phyloP scores from a whole-genome alignment of 2,329 filamentous ascomycete species.

The Aspergillus viridinutans region DNA sequence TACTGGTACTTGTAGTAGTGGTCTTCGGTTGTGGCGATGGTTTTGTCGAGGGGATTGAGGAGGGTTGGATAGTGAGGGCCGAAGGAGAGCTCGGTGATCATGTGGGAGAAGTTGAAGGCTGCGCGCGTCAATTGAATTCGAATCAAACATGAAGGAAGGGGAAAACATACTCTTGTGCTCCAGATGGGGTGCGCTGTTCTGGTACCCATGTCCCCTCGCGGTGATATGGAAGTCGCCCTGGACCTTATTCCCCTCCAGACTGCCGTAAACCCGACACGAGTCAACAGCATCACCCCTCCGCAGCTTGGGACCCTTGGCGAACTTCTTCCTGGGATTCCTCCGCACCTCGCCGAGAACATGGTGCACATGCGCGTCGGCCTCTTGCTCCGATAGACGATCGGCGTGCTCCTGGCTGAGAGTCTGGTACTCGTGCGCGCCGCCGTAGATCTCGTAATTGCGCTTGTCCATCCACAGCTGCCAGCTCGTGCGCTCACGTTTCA shows the following conservation, averaged over 20 bases:
- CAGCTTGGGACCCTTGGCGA: conserved; percentile 69
- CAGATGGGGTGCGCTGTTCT: conserved; percentile 72
- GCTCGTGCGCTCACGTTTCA: conserved; percentile 71
- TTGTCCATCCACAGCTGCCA: conserved; percentile 79
- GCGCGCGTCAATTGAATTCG: conserved; percentile 1
- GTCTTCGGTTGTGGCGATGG: conserved; percentile 66
- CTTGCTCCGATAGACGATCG: conserved; percentile 43
- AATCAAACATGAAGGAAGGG: background rate
- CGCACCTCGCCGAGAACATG: conserved; percentile 77
- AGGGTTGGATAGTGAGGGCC: conserved; percentile 94
- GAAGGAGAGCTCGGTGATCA: conserved; percentile 93
- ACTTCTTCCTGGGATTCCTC: conserved; percentile 62
- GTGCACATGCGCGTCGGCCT: conserved; percentile 77
- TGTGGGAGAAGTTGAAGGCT: conserved; percentile 98
- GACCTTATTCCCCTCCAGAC: conserved; percentile 88
- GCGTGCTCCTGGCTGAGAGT: conserved; percentile 61
- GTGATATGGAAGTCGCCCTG: conserved; percentile 99
- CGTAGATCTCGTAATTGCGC: conserved; percentile 55
- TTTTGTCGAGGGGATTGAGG: conserved; percentile 89
- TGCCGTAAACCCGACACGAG: conserved; percentile 86
- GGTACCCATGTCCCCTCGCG: conserved; percentile 90
- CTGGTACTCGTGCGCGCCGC: conserved; percentile 55
- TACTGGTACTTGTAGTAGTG: conserved; percentile 98
- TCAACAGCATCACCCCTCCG: conserved; percentile 55
- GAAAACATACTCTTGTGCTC: conserved; percentile 67